Conservation (phyloP, 2,329 filamentous ascomycete genomes). For the Aspergillaceae sp. region DNA sequence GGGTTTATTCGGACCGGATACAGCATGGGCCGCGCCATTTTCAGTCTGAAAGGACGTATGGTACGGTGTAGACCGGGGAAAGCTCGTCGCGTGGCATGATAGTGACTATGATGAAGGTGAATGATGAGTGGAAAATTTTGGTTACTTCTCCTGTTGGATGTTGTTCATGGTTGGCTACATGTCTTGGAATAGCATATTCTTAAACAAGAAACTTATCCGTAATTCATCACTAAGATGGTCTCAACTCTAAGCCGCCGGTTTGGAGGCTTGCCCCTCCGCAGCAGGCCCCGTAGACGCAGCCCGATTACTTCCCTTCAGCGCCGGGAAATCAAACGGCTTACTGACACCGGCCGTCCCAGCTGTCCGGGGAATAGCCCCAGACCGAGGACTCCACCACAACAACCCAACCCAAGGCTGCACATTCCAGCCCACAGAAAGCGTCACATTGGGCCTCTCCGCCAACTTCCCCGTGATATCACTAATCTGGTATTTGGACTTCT, state of each 20-base stretch:
- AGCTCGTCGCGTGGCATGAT: not conserved
- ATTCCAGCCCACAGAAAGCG: conserved; percentile 82
- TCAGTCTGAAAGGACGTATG: conserved; percentile 14
- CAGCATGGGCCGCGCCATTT: conserved; percentile 25
- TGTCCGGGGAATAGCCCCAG: conserved; percentile 43
- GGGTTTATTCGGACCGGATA: conserved; percentile 34
- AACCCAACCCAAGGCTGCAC: conserved; percentile 94
- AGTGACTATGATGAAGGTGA: no score
- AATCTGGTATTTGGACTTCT: conserved; percentile 94
- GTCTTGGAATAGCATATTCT: no score
- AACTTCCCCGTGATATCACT: conserved; percentile 78
- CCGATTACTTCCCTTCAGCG: conserved; percentile 41
- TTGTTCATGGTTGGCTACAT: no score
- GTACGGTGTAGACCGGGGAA: conserved; percentile 9
- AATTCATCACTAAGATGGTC: no score
- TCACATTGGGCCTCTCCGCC: conserved; percentile 63
- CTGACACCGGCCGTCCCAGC: conserved; percentile 44
- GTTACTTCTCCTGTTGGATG: no score
- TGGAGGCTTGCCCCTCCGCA: conserved; percentile 2
- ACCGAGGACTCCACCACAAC: conserved; percentile 66
- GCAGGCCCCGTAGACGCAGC: conserved; percentile 8
- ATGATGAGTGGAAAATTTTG: no score
- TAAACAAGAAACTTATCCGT: no score
- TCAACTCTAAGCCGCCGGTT: not conserved
- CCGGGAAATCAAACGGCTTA: conserved; percentile 47